phyloP scores from a whole-genome alignment of 1,139 yeast species.

The Saccharomyces hybrid region DNA sequence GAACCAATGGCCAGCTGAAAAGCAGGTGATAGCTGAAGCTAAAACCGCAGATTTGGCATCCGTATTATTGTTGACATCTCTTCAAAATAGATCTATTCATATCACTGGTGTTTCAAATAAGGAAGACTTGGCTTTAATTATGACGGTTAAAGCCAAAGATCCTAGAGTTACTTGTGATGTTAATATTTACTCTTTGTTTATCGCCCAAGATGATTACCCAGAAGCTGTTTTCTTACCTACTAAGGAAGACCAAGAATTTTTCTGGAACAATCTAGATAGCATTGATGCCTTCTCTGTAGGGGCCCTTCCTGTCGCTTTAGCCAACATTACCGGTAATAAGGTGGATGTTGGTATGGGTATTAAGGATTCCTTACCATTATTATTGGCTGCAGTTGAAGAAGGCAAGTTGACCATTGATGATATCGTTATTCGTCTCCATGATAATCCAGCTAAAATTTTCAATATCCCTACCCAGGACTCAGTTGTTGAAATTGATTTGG shows the following conservation, averaged over 20 bases:
- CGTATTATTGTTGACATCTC: slow-evolving; percentile 78
- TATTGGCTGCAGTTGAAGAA: slow-evolving; percentile 71
- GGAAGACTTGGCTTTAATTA: slow-evolving; percentile 80
- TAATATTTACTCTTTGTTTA: slow-evolving; percentile 69
- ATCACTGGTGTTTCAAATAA: slow-evolving; percentile 76
- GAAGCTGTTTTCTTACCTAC: slow-evolving; percentile 70
- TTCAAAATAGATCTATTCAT: slow-evolving; percentile 80
- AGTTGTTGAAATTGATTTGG: slow-evolving; percentile 74
- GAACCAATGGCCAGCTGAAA: slow-evolving; percentile 73
- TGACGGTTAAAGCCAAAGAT: slow-evolving; percentile 78
- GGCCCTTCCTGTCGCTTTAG: slow-evolving; percentile 64
- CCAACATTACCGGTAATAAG: slow-evolving; percentile 53
- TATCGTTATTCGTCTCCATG: slow-evolving; percentile 66
- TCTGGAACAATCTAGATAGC: slow-evolving; percentile 77
- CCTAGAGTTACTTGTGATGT: slow-evolving; percentile 88
- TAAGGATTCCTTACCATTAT: slow-evolving; percentile 72
- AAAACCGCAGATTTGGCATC: slow-evolving; percentile 88
- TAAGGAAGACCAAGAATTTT: slow-evolving; percentile 66
- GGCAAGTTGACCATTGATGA: slow-evolving; percentile 68
- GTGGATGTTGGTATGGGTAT: slow-evolving; percentile 69
- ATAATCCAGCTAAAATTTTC: slow-evolving; percentile 76
- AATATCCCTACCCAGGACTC: slow-evolving; percentile 76
- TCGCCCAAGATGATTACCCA: slow-evolving; percentile 65
- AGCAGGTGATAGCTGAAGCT: slow-evolving; percentile 90
- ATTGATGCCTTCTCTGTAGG: slow-evolving; percentile 91